These are phyloP conservation scores for Dentipellis fragilis DNA, from an alignment of 768 basidiomycete species.

Conservation along the genomic window DNA sequence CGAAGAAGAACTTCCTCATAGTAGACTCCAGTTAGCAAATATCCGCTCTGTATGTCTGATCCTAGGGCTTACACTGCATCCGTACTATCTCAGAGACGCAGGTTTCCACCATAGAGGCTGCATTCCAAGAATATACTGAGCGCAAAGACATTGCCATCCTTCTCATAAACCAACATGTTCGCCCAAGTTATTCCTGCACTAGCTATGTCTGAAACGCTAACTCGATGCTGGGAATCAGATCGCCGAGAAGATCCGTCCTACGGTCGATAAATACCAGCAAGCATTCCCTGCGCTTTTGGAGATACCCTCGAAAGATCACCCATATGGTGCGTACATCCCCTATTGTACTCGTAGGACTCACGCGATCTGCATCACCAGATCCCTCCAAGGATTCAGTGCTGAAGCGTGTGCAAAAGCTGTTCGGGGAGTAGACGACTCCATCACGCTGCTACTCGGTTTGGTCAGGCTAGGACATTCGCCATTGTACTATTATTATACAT, in stretches of 20 bases:
- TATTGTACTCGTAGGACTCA: slow-evolving; percentile 4
- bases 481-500: slow-evolving; percentile 1
- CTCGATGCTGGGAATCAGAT: slow-evolving; percentile 39
- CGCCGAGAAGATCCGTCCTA: slow-evolving; percentile 93
- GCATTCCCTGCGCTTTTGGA: slow-evolving; percentile 95
- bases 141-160: slow-evolving; percentile 93
- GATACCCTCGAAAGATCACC: slow-evolving; percentile 97
- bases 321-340: slow-evolving; percentile 61
- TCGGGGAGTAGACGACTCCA: slow-evolving; percentile 59
- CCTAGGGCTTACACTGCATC: not conserved
- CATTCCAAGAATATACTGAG: slow-evolving; percentile 92
- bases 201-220: not conserved
- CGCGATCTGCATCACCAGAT: slow-evolving; percentile 36
- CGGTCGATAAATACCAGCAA: slow-evolving; percentile 91
- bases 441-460: not conserved
- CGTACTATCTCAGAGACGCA: slow-evolving; percentile 77
- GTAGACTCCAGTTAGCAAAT: slow-evolving; percentile 70
- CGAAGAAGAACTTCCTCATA: slow-evolving; percentile 96
- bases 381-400: slow-evolving; percentile 92
- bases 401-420: slow-evolving; percentile 93
- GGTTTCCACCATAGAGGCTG: slow-evolving; percentile 78
- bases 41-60: not conserved
- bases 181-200: slow-evolving; percentile 19
- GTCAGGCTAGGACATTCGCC: not conserved
- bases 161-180: slow-evolving; percentile 95